These are phyloP conservation scores for Fomitopsis serialis DNA, from an alignment of 768 basidiomycete genomes.

Conservation along the genomic window DNA sequence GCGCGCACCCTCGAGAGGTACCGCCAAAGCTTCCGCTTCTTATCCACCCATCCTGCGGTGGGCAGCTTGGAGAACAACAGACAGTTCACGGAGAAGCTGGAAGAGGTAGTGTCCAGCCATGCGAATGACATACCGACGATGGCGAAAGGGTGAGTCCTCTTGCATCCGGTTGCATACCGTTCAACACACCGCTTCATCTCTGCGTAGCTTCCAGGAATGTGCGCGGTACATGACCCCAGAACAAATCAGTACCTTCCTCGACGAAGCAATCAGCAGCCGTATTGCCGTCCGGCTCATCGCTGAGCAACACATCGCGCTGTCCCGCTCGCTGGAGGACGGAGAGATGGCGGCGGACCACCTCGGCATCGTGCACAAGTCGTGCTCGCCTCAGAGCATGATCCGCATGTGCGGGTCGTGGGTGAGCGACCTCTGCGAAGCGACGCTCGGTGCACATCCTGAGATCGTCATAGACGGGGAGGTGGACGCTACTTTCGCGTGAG, in stretches of 20 bases:
- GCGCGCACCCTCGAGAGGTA: constrained; percentile 64
- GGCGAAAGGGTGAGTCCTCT: constrained; percentile 81
- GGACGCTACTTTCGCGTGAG: constrained; percentile 76
- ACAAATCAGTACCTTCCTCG: constrained; percentile 76
- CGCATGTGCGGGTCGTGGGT: constrained; percentile 82
- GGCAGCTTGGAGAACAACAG: constrained; percentile 65
- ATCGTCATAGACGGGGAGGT: constrained; percentile 67
- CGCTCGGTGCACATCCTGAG: constrained; percentile 64
- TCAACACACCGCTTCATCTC: neutral
- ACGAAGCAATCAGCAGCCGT: constrained; percentile 79
- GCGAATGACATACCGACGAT: constrained; percentile 86
- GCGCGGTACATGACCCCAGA: constrained; percentile 75
- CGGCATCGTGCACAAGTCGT: constrained; percentile 71
- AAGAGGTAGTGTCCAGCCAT: constrained; percentile 67
- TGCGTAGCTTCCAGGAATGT: constrained; percentile 76
- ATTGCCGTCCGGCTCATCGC: constrained; percentile 86
- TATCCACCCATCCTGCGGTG: constrained; percentile 64
- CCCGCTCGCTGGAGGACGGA: constrained; percentile 52
- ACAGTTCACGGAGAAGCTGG: constrained; percentile 61
- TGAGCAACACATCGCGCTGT: constrained; percentile 86
- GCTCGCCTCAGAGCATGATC: constrained; percentile 71
- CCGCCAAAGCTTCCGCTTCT: constrained; percentile 60
- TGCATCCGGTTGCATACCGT: neutral
- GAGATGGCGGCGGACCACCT: constrained; percentile 37
- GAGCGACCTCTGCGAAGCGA: constrained; percentile 77